phyloP scores from a whole-genome alignment of 371 early-diverging fungal species.

The Mucor ambiguus region DNA sequence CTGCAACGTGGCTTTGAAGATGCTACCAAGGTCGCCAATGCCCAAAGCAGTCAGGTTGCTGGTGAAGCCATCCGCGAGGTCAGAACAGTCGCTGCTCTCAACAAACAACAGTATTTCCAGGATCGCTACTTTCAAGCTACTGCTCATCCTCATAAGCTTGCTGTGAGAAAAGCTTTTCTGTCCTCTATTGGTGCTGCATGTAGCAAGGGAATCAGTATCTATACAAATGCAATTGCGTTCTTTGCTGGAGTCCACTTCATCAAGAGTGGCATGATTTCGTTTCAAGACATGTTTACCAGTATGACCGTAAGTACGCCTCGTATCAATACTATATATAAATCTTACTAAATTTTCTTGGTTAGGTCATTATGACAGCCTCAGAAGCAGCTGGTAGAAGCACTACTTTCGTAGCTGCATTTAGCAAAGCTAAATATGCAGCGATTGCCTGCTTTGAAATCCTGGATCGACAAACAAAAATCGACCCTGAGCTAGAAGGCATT shows the following conservation, averaged over 20 bases:
- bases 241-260: constrained; percentile 58
- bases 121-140: constrained; percentile 57
- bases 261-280: constrained; percentile 33
- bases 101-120: constrained; percentile 73
- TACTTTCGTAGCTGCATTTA: constrained; percentile 58
- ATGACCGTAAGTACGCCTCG: constrained; percentile 28
- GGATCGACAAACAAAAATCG: constrained; percentile 72
- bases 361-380: constrained; percentile 66
- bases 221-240: constrained; percentile 64
- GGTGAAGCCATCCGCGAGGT: constrained; percentile 86
- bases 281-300: constrained; percentile 55
- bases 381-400: constrained; percentile 62
- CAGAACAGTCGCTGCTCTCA: constrained; percentile 83
- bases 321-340: background rate
- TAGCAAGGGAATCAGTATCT: constrained; percentile 63
- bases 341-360: background rate
- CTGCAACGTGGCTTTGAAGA: constrained; percentile 54
- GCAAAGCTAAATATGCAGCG: constrained; percentile 82
- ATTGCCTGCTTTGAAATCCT: constrained; percentile 71
- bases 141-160: constrained; percentile 63
- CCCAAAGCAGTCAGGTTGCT: constrained; percentile 71
- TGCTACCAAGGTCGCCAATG: constrained; percentile 65
- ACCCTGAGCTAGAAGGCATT: constrained; percentile 63
- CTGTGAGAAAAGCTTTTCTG: constrained; percentile 55
- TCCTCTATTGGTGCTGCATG: constrained; percentile 69